Conservation (phyloP, 192 early-diverging fungal genomes). For the Hyaloraphidium curvatum region DNA sequence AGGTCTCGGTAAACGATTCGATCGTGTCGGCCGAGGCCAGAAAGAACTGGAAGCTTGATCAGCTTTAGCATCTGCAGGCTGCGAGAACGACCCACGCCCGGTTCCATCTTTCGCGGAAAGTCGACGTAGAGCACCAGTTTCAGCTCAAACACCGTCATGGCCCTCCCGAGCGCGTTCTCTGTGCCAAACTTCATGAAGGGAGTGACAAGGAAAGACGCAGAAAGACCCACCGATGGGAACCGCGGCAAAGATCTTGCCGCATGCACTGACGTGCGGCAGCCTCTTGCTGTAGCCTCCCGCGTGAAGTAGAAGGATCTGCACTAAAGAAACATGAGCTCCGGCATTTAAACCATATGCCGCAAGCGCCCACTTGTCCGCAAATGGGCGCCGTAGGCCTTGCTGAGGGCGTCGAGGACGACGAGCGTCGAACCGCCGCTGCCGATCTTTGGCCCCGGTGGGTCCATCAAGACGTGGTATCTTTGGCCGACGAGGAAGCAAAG, state of each 20-base stretch:
- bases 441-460: conserved; percentile 16
- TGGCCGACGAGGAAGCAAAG: too few species aligned
- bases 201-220: neutral
- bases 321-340: conserved; percentile 4
- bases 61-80: too few species aligned
- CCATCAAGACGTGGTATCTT: conserved; percentile 19
- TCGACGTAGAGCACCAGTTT: conserved; percentile 9
- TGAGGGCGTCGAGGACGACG: conserved; percentile 12
- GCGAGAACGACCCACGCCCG: conserved; percentile 5
- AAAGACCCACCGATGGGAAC: conserved; percentile 11
- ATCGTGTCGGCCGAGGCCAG: conserved; percentile 16
- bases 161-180: neutral
- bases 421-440: conserved; percentile 20
- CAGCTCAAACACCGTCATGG: conserved; percentile 6
- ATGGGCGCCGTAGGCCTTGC: conserved; percentile 8
- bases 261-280: conserved; percentile 19
- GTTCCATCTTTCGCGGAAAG: neutral
- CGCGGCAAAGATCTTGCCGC: conserved; percentile 17
- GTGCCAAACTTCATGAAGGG: neutral
- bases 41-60: conserved; percentile 11
- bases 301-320: conserved; percentile 14
- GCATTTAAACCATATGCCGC: too few species aligned
- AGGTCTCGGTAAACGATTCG: conserved; percentile 13
- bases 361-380: too few species aligned
- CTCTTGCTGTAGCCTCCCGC: conserved; percentile 21